Evolutionary conservation across 257 asterid genomes (phyloP), one percentile per base, ranked within the genome.

Genomic region (Perilla frutescens): DNA sequence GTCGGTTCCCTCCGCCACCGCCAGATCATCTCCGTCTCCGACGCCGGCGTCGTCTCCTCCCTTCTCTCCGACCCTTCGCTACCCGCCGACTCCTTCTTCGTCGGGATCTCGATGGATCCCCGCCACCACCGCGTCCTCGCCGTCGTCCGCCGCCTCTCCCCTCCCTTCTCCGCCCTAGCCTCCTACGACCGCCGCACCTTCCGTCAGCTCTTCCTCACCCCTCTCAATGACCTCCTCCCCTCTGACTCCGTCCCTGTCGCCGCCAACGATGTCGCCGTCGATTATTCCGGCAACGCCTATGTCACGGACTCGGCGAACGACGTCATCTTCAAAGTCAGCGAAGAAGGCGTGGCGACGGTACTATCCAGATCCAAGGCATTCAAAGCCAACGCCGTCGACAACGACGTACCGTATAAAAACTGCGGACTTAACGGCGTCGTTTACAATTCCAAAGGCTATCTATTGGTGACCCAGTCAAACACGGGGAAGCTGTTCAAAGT

Each of bases 401-500:
- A 3, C 15, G 73, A 68, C 13, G 60, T 63, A 5, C 60, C 58
- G 1, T 81, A 80, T 32, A 79, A 68, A 40, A 47, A 39, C 53
- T 73, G 78, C 71, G 96, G 98, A 1, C 41, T 93, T 1, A 91
- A 85, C 88, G 97, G 97, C 44, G 65, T 91, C 80, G 84, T 81
- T 63, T 89, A 85, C 82, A 82, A 59, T 26, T 9, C 89, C 2
- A 87, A 87, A 40, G 98, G 93, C 0, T 91, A 89, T n/a, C 87
- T 93, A 4, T 65, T 93, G 9, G 93, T 84, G 1, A 84, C 90
- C 26, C 96, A 91, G 62, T 86, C 93, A 7, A 88, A 83, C 73
- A 89, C 92, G 2, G 97, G 96, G 12, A 87, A 82, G 55, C 53
- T 93, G 9, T 91, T 77, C 58, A 91, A 81, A 68, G 96, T 94